These are phyloP conservation scores for Panicum virgatum DNA, from an alignment of 202 grass and related monocot genomes.

Conservation along the genomic window DNA sequence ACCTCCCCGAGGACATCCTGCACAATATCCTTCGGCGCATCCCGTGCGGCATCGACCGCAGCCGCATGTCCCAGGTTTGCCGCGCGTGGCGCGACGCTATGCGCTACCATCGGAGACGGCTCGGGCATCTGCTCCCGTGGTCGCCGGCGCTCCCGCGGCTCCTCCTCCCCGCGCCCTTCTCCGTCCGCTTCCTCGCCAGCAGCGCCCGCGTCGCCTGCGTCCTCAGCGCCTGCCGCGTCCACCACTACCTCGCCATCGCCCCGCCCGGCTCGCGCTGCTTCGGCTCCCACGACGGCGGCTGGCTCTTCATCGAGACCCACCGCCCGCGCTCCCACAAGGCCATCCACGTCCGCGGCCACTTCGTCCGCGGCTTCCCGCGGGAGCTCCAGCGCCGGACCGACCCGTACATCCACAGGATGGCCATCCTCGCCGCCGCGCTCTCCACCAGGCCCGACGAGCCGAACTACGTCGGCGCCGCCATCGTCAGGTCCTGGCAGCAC, in stretches of 20 bases:
- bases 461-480: background rate
- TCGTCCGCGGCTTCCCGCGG: background rate
- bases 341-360: background rate
- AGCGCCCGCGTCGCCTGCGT: background rate
- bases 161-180: background rate
- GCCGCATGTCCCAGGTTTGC: background rate
- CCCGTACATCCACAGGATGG: background rate
- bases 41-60: background rate
- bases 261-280: background rate
- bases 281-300: background rate
- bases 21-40: too few species aligned
- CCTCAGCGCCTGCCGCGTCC: background rate
- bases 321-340: background rate
- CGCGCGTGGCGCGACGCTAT: background rate
- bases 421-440: background rate
- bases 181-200: background rate
- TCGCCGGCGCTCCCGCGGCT: background rate
- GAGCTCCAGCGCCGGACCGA: background rate
- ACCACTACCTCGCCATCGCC: background rate
- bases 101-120: too few species aligned
- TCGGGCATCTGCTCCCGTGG: background rate
- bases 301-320: background rate
- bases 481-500: background rate
- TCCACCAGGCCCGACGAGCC: background rate
- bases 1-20: too few species aligned